Evolutionary conservation across 2,329 filamentous ascomycete species (phyloP).

Genomic region (Neospermospora avenae): DNA sequence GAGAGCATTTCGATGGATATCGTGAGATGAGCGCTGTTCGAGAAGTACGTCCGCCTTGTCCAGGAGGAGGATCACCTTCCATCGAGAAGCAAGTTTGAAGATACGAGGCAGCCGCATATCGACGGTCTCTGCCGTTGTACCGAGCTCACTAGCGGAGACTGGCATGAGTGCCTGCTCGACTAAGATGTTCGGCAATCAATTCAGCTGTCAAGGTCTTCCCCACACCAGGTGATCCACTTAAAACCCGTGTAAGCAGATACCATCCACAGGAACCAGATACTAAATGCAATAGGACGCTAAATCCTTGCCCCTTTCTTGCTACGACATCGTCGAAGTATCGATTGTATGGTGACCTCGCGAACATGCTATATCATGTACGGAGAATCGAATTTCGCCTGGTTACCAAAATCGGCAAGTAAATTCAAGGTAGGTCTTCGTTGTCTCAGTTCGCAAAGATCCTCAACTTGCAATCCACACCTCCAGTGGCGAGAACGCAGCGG

Average conservation of each 20-base stretch:
- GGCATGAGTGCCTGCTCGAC: conserved; percentile 4
- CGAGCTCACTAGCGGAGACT: conserved; percentile 9
- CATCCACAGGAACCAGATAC: background rate
- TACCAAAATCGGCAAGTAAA: too few relatives aligned
- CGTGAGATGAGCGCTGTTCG: conserved; percentile 2
- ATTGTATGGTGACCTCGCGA: too few relatives aligned
- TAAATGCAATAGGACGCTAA: conserved; percentile 8
- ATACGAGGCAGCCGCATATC: conserved; percentile 42
- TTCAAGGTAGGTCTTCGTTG: too few relatives aligned
- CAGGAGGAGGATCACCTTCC: conserved; percentile 21
- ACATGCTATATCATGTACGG: too few relatives aligned
- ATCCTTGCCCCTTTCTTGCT: background rate
- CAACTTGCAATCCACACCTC: too few relatives aligned
- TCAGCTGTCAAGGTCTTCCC: conserved; percentile 22
- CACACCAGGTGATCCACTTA: conserved; percentile 13
- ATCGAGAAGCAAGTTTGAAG: conserved; percentile 43
- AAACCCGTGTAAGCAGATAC: conserved; percentile 1
- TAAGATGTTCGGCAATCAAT: conserved; percentile 11
- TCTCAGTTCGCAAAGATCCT: background rate
- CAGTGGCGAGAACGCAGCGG: too few relatives aligned
- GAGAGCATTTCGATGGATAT: conserved; percentile 13
- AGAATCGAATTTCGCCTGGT: too few relatives aligned
- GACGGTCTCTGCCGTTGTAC: background rate
- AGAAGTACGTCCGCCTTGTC: conserved; percentile 24
- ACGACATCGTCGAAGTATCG: conserved; percentile 4